Conservation (phyloP, 108 stramenopile genomes). For the Nitzschia sp. region DNA sequence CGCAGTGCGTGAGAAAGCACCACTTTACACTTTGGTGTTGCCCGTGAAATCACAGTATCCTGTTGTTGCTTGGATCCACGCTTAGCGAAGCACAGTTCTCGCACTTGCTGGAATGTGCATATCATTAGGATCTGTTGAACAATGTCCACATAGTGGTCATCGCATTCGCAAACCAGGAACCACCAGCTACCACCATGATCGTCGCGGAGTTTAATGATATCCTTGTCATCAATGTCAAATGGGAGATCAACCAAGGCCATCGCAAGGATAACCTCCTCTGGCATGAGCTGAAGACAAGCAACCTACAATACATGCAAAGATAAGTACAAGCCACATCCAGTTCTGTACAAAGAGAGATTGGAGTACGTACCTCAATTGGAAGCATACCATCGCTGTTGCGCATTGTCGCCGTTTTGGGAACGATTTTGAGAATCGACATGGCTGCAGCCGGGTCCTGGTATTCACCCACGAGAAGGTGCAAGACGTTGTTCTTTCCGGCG, state of each 20-base stretch:
- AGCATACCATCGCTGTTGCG: conserved; percentile 62
- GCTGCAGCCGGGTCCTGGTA: conserved; percentile 65
- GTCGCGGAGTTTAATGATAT: conserved; percentile 39
- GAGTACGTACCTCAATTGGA: conserved; percentile 60
- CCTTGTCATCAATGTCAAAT: conserved; percentile 63
- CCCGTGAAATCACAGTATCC: conserved; percentile 51
- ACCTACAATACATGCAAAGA: conserved; percentile 24
- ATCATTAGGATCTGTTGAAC: conserved; percentile 69
- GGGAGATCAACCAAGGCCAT: conserved; percentile 81
- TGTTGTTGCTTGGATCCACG: conserved; percentile 15
- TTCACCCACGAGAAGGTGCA: conserved; percentile 64
- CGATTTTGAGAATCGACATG: conserved; percentile 71
- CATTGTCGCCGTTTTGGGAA: conserved; percentile 54
- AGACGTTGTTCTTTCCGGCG: conserved; percentile 52
- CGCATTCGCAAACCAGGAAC: conserved; percentile 78
- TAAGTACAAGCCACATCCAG: no score
- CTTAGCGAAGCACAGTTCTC: conserved; percentile 56
- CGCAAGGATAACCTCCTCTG: conserved; percentile 73
- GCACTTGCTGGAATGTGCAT: conserved; percentile 73
- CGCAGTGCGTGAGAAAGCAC: conserved; percentile 54
- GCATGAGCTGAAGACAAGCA: conserved; percentile 69
- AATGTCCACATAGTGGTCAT: conserved; percentile 66
- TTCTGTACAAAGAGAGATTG: no score
- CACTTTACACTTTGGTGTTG: conserved; percentile 64
- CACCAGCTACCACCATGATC: conserved; percentile 83